These are phyloP conservation scores for Yamadazyma philogaea DNA, from an alignment of 805 yeast species.

Conservation along the genomic window DNA sequence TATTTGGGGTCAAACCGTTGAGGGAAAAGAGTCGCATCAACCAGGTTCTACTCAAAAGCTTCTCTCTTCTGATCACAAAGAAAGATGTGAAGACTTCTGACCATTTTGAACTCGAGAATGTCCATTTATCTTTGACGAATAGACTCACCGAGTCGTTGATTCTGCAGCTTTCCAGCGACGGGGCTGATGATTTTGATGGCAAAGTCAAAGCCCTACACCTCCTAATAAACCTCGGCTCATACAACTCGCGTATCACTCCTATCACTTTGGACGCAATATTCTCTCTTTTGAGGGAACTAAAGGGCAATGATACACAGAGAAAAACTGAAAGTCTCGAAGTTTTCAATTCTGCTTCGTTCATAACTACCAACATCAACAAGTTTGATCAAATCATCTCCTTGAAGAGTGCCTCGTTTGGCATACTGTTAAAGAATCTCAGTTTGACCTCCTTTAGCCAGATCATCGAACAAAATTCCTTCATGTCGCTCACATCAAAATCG, in stretches of 20 bases:
- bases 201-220: constrained; percentile 12
- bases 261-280: constrained; percentile 5
- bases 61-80: constrained; percentile 1
- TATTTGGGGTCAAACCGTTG: constrained; percentile 10
- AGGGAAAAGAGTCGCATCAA: constrained; percentile 8
- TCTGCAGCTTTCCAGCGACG: constrained; percentile 8
- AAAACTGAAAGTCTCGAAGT: background rate
- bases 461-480: constrained; percentile 1
- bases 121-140: constrained; percentile 6
- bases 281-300: background rate
- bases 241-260: constrained; percentile 8
- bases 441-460: background rate
- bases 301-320: background rate
- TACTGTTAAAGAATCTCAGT: constrained; percentile 4
- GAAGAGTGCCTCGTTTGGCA: background rate
- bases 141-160: constrained; percentile 9
- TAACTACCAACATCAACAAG: constrained; percentile 11
- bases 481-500: constrained; percentile 1
- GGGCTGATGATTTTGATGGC: constrained; percentile 11
- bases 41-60: constrained; percentile 8
- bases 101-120: constrained; percentile 15
- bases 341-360: constrained; percentile 7
- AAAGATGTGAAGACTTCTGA: constrained; percentile 11
- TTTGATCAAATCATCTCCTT: constrained; percentile 6
- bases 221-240: constrained; percentile 10